A percentile compares a stretch with the other conserved stretches of the same genome.
These are phyloP conservation scores for Sclerotiophoma versabilis DNA, from an alignment of 2,329 filamentous ascomycete species.

Conservation along the genomic window DNA sequence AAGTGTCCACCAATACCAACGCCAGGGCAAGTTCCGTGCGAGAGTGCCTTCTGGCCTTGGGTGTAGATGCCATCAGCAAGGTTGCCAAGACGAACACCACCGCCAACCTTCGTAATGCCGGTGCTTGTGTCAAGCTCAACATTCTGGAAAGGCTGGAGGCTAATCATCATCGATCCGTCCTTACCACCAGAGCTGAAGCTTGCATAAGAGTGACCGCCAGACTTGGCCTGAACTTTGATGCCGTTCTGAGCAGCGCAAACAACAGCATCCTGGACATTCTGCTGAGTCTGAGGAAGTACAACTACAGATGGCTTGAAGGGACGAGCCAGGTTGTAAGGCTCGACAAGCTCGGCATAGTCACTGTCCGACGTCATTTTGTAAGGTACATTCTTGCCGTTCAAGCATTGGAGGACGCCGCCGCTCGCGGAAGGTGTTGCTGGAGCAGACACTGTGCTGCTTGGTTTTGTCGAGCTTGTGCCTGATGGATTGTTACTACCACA, in stretches of 20 bases:
- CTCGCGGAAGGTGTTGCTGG: slow-evolving; percentile 22
- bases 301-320: slow-evolving; percentile 61
- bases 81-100: slow-evolving; percentile 58
- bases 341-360: slow-evolving; percentile 36
- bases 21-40: slow-evolving; percentile 62
- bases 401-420: slow-evolving; percentile 33
- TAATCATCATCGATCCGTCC: slow-evolving; percentile 58
- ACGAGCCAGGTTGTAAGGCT: slow-evolving; percentile 49
- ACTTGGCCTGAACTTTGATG: slow-evolving; percentile 66
- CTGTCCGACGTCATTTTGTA: slow-evolving; percentile 36
- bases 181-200: slow-evolving; percentile 59
- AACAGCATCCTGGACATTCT: slow-evolving; percentile 65
- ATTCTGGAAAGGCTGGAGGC: slow-evolving; percentile 56
- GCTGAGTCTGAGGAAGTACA: slow-evolving; percentile 60
- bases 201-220: slow-evolving; percentile 70
- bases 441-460: slow-evolving; percentile 23
- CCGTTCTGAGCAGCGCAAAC: slow-evolving; percentile 61
- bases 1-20: slow-evolving; percentile 49
- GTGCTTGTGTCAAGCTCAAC: slow-evolving; percentile 52
- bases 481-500: slow-evolving; percentile 30
- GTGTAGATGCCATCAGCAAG: slow-evolving; percentile 45
- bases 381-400: slow-evolving; percentile 45
- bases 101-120: slow-evolving; percentile 55
- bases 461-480: slow-evolving; percentile 17
- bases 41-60: slow-evolving; percentile 51